These are phyloP conservation scores for Multifurca ochricompacta DNA, from an alignment of 768 basidiomycete species.

Conservation along the genomic window DNA sequence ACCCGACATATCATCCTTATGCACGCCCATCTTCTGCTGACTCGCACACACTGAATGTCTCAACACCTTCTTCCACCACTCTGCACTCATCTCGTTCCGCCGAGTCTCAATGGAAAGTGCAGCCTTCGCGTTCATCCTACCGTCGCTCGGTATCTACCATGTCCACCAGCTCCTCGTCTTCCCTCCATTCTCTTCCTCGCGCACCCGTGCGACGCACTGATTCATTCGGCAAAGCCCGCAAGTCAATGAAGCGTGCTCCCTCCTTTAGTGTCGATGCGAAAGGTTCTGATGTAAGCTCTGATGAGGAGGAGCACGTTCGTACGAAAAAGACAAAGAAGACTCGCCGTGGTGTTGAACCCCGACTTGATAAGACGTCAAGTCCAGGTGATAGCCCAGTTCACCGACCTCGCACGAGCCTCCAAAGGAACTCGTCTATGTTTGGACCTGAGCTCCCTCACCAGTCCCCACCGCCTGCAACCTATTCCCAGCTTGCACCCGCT, in stretches of 20 bases:
- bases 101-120: constrained; percentile 9
- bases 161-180: constrained; percentile 18
- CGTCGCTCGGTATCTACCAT: constrained; percentile 14
- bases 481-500: constrained; percentile 6
- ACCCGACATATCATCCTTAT: constrained; percentile 48
- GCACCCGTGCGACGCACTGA: constrained; percentile 13
- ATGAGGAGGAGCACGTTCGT: constrained; percentile 17
- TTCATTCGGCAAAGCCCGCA: constrained; percentile 10
- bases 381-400: constrained; percentile 1
- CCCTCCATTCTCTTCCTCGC: constrained; percentile 12
- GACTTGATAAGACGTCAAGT: constrained; percentile 2
- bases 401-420: constrained; percentile 12
- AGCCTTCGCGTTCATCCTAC: constrained; percentile 10
- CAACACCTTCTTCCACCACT: constrained; percentile 23
- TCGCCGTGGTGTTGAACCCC: constrained; percentile 10
- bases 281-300: constrained; percentile 9
- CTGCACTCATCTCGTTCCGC: constrained; percentile 14
- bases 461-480: background rate
- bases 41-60: constrained; percentile 28
- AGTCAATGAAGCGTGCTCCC: constrained; percentile 19
- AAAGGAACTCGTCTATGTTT: constrained; percentile 18
- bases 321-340: constrained; percentile 18
- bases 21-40: constrained; percentile 49
- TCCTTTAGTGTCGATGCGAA: constrained; percentile 16
- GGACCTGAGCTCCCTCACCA: constrained; percentile 19